Conservation (phyloP, 441 rosid genomes). For the Geranium incanum region DNA sequence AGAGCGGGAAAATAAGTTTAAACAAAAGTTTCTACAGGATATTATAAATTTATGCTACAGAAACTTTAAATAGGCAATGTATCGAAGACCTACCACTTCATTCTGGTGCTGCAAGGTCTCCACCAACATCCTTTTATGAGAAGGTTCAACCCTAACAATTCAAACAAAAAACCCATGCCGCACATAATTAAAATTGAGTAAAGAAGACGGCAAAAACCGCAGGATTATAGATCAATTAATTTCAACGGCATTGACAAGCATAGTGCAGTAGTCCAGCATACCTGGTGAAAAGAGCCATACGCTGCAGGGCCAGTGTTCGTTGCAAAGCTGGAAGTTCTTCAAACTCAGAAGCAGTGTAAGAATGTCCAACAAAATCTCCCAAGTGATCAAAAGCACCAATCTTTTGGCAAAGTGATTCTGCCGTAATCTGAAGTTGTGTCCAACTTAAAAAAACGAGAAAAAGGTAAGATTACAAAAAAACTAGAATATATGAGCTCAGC, state of each 20-base stretch:
- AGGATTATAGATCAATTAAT: slow-evolving; percentile 3
- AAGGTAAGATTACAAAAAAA: slow-evolving; percentile 15
- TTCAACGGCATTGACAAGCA: slow-evolving; percentile 6
- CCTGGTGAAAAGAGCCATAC: slow-evolving; percentile 90
- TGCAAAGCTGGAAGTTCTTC: slow-evolving; percentile 90
- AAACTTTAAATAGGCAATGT: not conserved
- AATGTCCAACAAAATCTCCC: slow-evolving; percentile 69
- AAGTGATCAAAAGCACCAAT: slow-evolving; percentile 93
- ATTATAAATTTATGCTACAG: not conserved
- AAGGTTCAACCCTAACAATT: slow-evolving; percentile 81
- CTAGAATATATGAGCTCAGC: slow-evolving; percentile 13
- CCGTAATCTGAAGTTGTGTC: slow-evolving; percentile 67
- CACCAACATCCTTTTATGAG: slow-evolving; percentile 96
- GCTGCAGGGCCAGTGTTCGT: slow-evolving; percentile 75
- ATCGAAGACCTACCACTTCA: slow-evolving; percentile 72
- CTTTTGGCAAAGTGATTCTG: slow-evolving; percentile 89
- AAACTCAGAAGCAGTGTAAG: slow-evolving; percentile 91
- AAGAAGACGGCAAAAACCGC: slow-evolving; percentile 6
- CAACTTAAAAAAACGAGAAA: slow-evolving; percentile 21
- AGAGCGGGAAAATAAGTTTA: not conserved
- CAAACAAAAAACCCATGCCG: slow-evolving; percentile 20
- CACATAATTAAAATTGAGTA: slow-evolving; percentile 14
- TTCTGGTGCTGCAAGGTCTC: slow-evolving; percentile 94
- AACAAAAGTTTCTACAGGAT: slow-evolving; percentile 4
- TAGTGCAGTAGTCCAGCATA: slow-evolving; percentile 19